phyloP scores from a whole-genome alignment of 2,329 filamentous ascomycete species.

The Parascedosporium putredinis region DNA sequence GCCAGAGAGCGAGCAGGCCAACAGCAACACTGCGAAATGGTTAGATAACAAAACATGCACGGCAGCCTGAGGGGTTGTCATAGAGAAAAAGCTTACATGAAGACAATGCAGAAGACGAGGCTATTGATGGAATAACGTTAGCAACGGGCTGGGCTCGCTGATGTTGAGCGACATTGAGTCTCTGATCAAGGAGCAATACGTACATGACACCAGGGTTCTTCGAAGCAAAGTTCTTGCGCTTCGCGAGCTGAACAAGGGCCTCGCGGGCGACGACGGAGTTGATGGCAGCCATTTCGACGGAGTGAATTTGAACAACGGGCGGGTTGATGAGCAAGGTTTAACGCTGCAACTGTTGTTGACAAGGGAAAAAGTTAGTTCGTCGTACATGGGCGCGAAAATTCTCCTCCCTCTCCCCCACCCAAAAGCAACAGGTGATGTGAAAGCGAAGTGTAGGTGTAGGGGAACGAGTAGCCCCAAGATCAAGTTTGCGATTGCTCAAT shows the following conservation, averaged over 20 bases:
- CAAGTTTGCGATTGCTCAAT: no score
- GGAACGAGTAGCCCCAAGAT: no score
- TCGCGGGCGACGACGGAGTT: conserved; percentile 18
- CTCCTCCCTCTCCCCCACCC: no score
- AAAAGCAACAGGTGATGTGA: neutral
- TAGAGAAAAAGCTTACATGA: conserved; percentile 5
- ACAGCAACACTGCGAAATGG: neutral
- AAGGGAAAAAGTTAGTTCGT: neutral
- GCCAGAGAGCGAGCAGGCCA: neutral
- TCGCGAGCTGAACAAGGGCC: conserved; percentile 4
- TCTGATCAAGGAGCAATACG: neutral
- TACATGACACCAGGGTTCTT: conserved; percentile 9
- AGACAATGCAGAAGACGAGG: conserved; percentile 8
- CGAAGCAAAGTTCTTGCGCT: conserved; percentile 7
- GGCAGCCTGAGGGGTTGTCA: neutral
- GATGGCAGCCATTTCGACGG: conserved; percentile 22
- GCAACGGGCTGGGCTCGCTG: neutral
- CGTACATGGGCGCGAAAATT: no score
- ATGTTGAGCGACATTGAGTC: neutral
- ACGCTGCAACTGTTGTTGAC: conserved; percentile 1
- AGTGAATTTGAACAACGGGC: conserved; percentile 1
- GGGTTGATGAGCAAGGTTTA: neutral
- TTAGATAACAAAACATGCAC: neutral
- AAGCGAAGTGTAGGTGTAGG: neutral
- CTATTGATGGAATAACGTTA: neutral